Evolutionary conservation across 164 flowering plant genomes (phyloP).

Genomic region (Kalanchoe fedtschenkoi): DNA sequence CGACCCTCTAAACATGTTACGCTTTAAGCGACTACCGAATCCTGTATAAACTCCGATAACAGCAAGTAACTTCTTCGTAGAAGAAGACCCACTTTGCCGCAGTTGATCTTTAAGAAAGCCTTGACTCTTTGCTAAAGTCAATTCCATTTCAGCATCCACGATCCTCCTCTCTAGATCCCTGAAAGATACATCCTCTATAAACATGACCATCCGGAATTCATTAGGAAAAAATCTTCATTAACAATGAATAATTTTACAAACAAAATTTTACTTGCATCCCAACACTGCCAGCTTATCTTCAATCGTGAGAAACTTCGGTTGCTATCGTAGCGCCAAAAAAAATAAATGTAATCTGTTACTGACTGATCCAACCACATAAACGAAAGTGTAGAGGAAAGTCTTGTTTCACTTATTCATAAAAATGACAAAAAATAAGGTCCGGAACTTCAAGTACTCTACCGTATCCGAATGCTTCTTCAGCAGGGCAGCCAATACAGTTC

Average conservation of each 20-base stretch:
- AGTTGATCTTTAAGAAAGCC: slow-evolving; percentile 58
- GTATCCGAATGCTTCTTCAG: slow-evolving; percentile 1
- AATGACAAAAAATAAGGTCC: not conserved
- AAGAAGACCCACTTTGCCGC: slow-evolving; percentile 33
- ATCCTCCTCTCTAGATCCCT: slow-evolving; percentile 85
- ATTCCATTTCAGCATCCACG: slow-evolving; percentile 90
- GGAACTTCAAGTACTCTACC: not conserved
- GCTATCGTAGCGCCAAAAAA: not conserved
- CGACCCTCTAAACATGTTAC: slow-evolving; percentile 73
- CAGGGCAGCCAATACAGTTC: not conserved
- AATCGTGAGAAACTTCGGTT: slow-evolving; percentile 1
- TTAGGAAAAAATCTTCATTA: not conserved
- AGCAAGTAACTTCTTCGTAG: slow-evolving; percentile 59
- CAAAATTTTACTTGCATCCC: not conserved
- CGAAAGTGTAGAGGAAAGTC: too few relatives aligned
- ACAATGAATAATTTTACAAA: not conserved
- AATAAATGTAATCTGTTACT: not conserved
- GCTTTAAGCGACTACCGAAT: slow-evolving; percentile 77
- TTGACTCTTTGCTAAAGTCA: slow-evolving; percentile 86
- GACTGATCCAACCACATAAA: too few relatives aligned
- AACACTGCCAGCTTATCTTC: slow-evolving; percentile 1
- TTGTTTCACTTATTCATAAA: not conserved
- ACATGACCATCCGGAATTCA: not conserved
- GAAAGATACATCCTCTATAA: slow-evolving; percentile 6
- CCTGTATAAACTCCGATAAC: slow-evolving; percentile 96